These are phyloP conservation scores for Phytophthora pisi DNA, from an alignment of 352 stramenopile genomes.

Conservation along the genomic window DNA sequence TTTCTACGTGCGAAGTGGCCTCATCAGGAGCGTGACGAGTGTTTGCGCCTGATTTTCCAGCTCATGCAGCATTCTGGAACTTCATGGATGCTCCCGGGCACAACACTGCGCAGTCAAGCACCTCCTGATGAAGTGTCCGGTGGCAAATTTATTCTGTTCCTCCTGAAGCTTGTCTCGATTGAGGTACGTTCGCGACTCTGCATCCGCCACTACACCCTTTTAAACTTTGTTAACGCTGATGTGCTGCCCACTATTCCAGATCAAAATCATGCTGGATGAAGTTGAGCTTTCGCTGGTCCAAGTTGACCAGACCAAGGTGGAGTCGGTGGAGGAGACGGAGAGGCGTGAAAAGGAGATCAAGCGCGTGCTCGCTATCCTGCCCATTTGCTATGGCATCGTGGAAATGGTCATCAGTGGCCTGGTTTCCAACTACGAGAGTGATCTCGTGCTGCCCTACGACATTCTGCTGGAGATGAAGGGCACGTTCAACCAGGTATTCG, in stretches of 20 bases:
- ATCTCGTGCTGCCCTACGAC: conserved; percentile 64
- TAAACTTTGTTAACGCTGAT: neutral
- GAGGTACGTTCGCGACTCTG: conserved; percentile 47
- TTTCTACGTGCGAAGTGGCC: conserved; percentile 78
- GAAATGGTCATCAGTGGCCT: conserved; percentile 75
- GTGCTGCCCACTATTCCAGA: conserved; percentile 37
- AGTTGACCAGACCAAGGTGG: conserved; percentile 62
- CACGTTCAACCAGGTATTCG: conserved; percentile 71
- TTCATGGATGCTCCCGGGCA: conserved; percentile 67
- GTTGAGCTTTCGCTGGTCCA: conserved; percentile 73
- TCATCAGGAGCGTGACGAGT: conserved; percentile 73
- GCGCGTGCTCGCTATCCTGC: conserved; percentile 63
- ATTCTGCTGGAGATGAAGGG: conserved; percentile 78
- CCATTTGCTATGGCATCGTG: conserved; percentile 79
- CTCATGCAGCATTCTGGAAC: conserved; percentile 69
- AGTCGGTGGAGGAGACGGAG: conserved; percentile 48
- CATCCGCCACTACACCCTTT: neutral
- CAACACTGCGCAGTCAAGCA: conserved; percentile 53
- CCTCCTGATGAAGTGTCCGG: conserved; percentile 57
- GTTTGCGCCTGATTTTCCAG: conserved; percentile 57
- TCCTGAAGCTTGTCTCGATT: conserved; percentile 81
- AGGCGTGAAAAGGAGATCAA: conserved; percentile 59
- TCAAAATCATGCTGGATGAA: conserved; percentile 88
- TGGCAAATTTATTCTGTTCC: conserved; percentile 77
- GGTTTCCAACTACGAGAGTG: conserved; percentile 53